Evolutionary conservation across 1,284 basidiomycete genomes (phyloP), one percentile per base, ranked within the genome.

Genomic region (Ceratobasidium sp.): DNA sequence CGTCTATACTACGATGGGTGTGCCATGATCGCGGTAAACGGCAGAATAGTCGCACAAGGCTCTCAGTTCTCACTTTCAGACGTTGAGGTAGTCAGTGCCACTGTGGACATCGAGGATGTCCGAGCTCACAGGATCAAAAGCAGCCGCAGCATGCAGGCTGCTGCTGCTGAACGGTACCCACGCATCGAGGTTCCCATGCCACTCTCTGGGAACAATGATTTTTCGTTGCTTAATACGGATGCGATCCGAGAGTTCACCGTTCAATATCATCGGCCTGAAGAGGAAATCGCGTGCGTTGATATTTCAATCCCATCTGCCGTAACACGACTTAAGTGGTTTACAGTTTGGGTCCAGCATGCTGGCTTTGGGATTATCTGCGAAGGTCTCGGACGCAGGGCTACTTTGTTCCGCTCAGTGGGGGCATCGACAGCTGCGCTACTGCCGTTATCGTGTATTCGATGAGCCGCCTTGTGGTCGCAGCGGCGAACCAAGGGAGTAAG

Each of bases 331-430:
- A 43, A 43, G 46, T 71, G 46, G 21, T 32, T 30, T 72, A 45
- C 76, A 97, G 95, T 1, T 84, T 98, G 1, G 97, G 97, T 4
- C 97, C 97, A 0, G 97, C 97, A 3, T 99, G 97, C 79, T 99
- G 97, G 97, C 85, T 99, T 8, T 99, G 97, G 97, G 97, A 99
- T 81, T 99, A 99, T 78, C 87, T 99, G 46, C 87, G 97, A 30
- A 89, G 97, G 45, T 98, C 97, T 14, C 86, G 94, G 3, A 95
- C 92, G 0, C 94, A 97, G 77, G 97, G 97, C 0, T 99, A 96
- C 83, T 98, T 99, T 79, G 83, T 99, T 30, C 97, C 97, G 0
- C 86, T 99, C 5, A 97, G 94, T 70, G 97, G 97, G n/a, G 97
- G 97, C 12, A 96, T 99, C 74, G 97, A 99, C 79, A 95, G 92